Base-by-base conservation (phyloP, 2,329 filamentous ascomycete genomes). In the Juglanconis oblonga region DNA sequence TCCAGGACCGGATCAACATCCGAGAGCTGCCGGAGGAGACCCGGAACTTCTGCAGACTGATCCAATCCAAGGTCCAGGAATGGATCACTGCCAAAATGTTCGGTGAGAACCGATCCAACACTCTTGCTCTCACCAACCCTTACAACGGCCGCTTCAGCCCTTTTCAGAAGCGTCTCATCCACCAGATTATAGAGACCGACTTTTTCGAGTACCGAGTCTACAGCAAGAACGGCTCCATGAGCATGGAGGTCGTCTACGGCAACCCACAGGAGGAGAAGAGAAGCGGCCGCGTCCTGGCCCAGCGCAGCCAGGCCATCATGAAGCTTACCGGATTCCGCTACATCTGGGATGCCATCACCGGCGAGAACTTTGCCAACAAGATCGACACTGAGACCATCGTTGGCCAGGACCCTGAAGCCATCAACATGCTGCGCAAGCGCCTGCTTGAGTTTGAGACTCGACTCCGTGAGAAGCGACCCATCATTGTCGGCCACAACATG, bases 401-500 rank as follows among this genome's bases (percentile, higher is more conserved):
- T 44, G 36, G 6, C 29, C 24, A 13, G 50, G 11, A 44, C 8
- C 8, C 4, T n/a, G 60, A 32, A 31, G 31, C 5, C 10, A 51
- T 61, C 29, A 53, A 62, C 14, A 53, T 52, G 33, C 38, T 59
- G 5, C 63, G 57, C 9, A 24, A 62, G 1, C 29, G 64, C 11
- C 56, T 74, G 3, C 63, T 64, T 9, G 51, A 64, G 14, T 66
- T 67, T 32, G 69, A 77, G 47, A 14, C 36, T 6, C 68, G 62
- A 24, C 63, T 79, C 2, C 69, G 70, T 50, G 36, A 38, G 1
- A 66, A 64, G 11, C 63, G 61, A 2, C 76, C 72, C 0, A 64
- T 85, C 0, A 66, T 89, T 0, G 77, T 89, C 3, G 86, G 86
- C 0, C 86, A 90, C 72, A 89, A 90, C 65, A 76, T 85, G 61